Evolutionary conservation across 2,329 filamentous ascomycete genomes (phyloP).

Genomic region (Sphaerostilbella broomeana): DNA sequence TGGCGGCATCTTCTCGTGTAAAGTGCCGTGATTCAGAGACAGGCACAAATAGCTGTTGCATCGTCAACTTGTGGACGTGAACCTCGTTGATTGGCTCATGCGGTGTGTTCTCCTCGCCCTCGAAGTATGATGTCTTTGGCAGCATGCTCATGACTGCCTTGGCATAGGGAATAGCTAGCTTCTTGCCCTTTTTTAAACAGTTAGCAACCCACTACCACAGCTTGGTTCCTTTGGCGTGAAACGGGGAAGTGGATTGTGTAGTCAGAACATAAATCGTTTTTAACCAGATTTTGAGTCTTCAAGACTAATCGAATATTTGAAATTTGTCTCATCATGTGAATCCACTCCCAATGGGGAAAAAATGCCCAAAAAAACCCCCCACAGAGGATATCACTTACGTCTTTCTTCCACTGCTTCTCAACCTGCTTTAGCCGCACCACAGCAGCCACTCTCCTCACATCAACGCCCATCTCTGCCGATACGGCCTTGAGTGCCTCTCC

Average conservation of each 20-base stretch:
- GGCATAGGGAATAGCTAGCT: constrained; percentile 68
- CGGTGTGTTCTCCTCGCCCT: constrained; percentile 37
- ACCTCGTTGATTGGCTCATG: constrained; percentile 61
- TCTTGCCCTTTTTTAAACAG: constrained; percentile 57
- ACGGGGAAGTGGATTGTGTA: no score
- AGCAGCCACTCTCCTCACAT: constrained; percentile 77
- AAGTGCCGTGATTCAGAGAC: constrained; percentile 57
- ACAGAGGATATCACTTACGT: constrained; percentile 52
- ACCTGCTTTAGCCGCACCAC: constrained; percentile 80
- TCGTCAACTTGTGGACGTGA: constrained; percentile 53
- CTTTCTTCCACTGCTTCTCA: constrained; percentile 67
- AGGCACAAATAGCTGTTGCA: constrained; percentile 59
- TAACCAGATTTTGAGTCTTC: constrained; percentile 90
- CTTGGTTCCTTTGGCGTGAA: no score
- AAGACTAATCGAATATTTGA: constrained; percentile 98
- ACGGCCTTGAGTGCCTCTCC: constrained; percentile 68
- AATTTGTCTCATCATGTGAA: constrained; percentile 52
- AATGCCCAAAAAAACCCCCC: constrained; percentile 3
- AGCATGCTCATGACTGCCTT: constrained; percentile 74
- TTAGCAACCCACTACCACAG: constrained; percentile 23
- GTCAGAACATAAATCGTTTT: constrained; percentile 39
- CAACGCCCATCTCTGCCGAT: constrained; percentile 69
- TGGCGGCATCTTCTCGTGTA: constrained; percentile 58
- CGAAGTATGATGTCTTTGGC: constrained; percentile 57
- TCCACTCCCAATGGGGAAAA: neutral